Evolutionary conservation across 2,329 filamentous ascomycete species (phyloP).

Genomic region (Trichocomaceae sp.): DNA sequence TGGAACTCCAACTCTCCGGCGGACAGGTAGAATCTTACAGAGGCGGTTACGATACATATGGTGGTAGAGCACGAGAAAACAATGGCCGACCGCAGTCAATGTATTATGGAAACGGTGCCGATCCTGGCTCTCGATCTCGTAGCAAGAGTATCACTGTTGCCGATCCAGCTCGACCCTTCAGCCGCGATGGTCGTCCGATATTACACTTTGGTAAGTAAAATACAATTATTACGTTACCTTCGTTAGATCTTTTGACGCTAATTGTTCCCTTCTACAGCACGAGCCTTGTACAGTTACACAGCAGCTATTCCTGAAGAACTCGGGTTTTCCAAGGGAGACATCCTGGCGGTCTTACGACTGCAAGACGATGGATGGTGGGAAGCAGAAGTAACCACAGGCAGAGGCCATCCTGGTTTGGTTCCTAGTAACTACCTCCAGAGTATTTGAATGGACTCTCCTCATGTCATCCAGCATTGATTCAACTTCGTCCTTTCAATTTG

Average conservation of each 20-base stretch:
- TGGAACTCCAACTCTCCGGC: slow-evolving; percentile 63
- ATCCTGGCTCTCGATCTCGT: slow-evolving; percentile 50
- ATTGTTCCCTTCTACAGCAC: slow-evolving; percentile 51
- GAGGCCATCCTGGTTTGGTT: slow-evolving; percentile 50
- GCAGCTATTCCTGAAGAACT: slow-evolving; percentile 94
- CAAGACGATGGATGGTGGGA: slow-evolving; percentile 99
- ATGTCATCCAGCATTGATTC: background rate
- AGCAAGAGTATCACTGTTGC: slow-evolving; percentile 85
- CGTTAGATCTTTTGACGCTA: background rate
- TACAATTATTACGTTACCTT: background rate
- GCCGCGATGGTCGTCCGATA: slow-evolving; percentile 77
- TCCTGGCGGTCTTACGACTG: slow-evolving; percentile 76
- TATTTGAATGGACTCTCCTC: slow-evolving; percentile 36
- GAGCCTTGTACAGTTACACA: slow-evolving; percentile 88
- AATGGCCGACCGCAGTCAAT: slow-evolving; percentile 44
- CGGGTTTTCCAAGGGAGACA: slow-evolving; percentile 85
- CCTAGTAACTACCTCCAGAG: slow-evolving; percentile 62
- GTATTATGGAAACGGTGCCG: slow-evolving; percentile 43
- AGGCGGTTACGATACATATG: slow-evolving; percentile 26
- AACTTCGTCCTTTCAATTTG: background rate
- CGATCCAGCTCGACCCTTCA: slow-evolving; percentile 63
- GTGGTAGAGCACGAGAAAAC: slow-evolving; percentile 23
- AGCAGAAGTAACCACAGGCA: slow-evolving; percentile 68
- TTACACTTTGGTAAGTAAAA: slow-evolving; percentile 79
- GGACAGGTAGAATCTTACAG: slow-evolving; percentile 53